Conservation (phyloP, 1,284 basidiomycete species). For the Ganoderma resinaceum region DNA sequence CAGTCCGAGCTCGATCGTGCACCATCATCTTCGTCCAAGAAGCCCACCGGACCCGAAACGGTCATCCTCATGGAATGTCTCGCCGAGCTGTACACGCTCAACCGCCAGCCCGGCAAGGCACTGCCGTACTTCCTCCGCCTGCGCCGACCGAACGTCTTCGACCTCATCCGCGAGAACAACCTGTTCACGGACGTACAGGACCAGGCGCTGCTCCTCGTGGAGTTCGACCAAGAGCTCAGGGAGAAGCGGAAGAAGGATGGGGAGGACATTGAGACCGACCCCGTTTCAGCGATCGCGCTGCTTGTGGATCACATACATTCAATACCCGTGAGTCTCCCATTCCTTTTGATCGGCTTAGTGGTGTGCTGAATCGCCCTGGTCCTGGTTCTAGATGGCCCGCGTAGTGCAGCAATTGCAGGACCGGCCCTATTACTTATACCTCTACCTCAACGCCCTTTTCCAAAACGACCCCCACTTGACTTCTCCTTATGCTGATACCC, state of each 20-base stretch:
- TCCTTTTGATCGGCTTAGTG: not conserved
- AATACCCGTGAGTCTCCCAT: conserved; percentile 76
- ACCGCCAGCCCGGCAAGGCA: conserved; percentile 94
- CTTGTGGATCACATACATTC: conserved; percentile 96
- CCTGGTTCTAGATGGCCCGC: conserved; percentile 68
- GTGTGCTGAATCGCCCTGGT: not conserved
- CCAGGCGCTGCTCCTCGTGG: conserved; percentile 89
- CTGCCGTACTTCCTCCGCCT: conserved; percentile 90
- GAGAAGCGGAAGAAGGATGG: conserved; percentile 59
- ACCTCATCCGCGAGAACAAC: conserved; percentile 93
- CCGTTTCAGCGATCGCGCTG: conserved; percentile 81
- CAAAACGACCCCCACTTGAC: conserved; percentile 87
- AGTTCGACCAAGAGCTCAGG: conserved; percentile 92
- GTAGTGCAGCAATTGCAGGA: conserved; percentile 89
- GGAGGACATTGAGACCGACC: conserved; percentile 45
- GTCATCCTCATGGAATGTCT: conserved; percentile 88
- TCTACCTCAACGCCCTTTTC: conserved; percentile 93
- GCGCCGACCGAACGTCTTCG: conserved; percentile 90
- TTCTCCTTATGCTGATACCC: conserved; percentile 84
- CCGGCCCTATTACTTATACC: conserved; percentile 86
- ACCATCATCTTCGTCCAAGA: conserved; percentile 55
- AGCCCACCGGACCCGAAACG: conserved; percentile 47
- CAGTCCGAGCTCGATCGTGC: conserved; percentile 81
- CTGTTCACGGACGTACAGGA: conserved; percentile 96
- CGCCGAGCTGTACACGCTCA: conserved; percentile 89